A percentile compares a stretch with the other conserved stretches of the same genome.
phyloP scores from a whole-genome alignment of 345 rosid species.

The Citrus mangshanensis region DNA sequence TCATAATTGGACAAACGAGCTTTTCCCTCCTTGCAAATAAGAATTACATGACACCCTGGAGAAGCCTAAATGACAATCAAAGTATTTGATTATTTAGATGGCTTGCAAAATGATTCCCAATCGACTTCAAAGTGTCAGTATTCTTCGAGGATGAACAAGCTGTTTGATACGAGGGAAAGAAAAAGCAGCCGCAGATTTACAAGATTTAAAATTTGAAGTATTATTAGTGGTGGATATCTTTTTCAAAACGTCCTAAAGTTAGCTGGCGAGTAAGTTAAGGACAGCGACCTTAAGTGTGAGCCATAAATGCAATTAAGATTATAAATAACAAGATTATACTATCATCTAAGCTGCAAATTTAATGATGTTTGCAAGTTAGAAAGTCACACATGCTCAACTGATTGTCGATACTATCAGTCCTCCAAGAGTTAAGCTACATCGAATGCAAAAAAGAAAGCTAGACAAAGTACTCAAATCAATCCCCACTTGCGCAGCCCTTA shows the following conservation, averaged over 20 bases:
- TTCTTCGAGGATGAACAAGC: not conserved
- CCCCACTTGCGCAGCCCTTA: constrained; percentile 79
- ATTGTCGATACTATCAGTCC: not conserved
- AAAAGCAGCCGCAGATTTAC: not conserved
- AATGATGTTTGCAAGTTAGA: not conserved
- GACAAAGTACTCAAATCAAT: constrained; percentile 25
- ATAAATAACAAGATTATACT: not conserved
- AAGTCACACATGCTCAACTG: not conserved
- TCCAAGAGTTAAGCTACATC: not conserved
- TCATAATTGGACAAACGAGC: not conserved
- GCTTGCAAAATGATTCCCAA: no score
- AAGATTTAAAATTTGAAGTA: not conserved
- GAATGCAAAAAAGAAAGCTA: not conserved
- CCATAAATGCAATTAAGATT: not conserved
- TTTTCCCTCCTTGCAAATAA: not conserved
- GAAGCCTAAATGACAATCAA: not conserved
- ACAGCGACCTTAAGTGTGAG: not conserved
- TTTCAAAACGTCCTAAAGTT: not conserved
- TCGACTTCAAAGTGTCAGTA: no score
- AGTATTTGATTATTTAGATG: no score
- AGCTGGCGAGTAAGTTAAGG: not conserved
- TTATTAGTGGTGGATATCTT: not conserved
- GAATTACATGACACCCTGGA: not conserved
- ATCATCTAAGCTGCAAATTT: not conserved
- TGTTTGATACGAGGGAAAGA: not conserved